Percentiles rank a stretch among this genome's conserved stretches.
Conservation (phyloP, 441 rosid species). For the Euphorbia celastroides region DNA sequence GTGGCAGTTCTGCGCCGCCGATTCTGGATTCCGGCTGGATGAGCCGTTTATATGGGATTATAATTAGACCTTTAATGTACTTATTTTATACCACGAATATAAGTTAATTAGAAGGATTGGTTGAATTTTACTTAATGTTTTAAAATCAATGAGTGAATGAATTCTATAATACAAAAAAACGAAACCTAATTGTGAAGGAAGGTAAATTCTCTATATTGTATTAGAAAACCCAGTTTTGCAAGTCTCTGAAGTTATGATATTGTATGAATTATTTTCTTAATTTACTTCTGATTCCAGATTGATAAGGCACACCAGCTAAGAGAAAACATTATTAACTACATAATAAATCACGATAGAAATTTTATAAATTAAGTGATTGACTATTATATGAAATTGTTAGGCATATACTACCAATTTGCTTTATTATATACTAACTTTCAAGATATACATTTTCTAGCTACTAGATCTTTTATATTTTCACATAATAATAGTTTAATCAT, state of each 20-base stretch:
- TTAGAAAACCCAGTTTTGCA: background rate
- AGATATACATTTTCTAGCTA: background rate
- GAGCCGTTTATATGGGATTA: constrained; percentile 50
- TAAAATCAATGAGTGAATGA: background rate
- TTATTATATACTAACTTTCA: no score
- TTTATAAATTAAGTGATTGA: no score
- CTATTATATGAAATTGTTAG: no score
- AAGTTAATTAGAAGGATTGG: background rate
- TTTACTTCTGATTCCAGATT: background rate
- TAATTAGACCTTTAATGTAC: background rate
- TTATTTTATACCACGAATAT: background rate
- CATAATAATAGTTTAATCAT: background rate
- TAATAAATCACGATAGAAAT: no score
- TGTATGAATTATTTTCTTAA: background rate
- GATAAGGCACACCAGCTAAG: no score
- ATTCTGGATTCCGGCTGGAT: constrained; percentile 42
- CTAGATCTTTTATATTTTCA: background rate
- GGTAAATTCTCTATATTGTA: no score
- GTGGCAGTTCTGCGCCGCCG: constrained; percentile 55
- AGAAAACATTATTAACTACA: no score
- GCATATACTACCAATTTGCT: no score
- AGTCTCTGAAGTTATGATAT: background rate
- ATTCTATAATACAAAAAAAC: background rate
- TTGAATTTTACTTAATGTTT: background rate
- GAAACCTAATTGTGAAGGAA: background rate